Conservation (phyloP, 2,329 filamentous ascomycete species). For the Fusarium albosuccineum region DNA sequence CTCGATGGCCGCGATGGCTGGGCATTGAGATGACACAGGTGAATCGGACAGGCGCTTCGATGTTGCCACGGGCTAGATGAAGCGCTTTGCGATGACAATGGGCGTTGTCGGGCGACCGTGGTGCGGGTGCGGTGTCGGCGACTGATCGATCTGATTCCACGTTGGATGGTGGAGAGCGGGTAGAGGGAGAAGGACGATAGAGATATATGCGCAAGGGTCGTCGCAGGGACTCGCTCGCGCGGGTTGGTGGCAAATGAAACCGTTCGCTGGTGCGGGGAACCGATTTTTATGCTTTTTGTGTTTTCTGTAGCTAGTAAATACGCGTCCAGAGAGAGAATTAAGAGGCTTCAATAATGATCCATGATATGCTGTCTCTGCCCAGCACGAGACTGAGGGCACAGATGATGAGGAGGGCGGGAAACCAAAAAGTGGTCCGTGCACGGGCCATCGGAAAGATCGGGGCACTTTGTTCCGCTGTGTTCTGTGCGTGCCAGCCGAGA, state of each 20-base stretch:
- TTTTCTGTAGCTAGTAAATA: slow-evolving; percentile 10
- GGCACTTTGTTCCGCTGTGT: slow-evolving; percentile 42
- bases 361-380: slow-evolving; percentile 36
- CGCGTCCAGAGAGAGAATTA: slow-evolving; percentile 15
- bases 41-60: neutral
- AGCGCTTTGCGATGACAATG: slow-evolving; percentile 4
- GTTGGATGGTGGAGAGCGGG: slow-evolving; percentile 36
- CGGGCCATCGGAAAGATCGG: slow-evolving; percentile 37
- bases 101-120: slow-evolving; percentile 15
- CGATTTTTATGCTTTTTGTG: neutral
- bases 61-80: slow-evolving; percentile 3
- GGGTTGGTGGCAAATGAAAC: neutral
- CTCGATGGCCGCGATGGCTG: slow-evolving; percentile 30
- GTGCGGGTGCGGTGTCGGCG: slow-evolving; percentile 29
- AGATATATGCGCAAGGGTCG: slow-evolving; percentile 24
- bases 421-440: slow-evolving; percentile 38
- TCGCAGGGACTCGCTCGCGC: slow-evolving; percentile 1
- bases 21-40: slow-evolving; percentile 36
- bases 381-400: slow-evolving; percentile 30
- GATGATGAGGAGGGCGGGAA: slow-evolving; percentile 29
- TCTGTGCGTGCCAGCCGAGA: neutral
- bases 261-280: neutral
- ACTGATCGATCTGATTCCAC: slow-evolving; percentile 30
- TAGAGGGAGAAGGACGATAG: slow-evolving; percentile 27
- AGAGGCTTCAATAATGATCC: slow-evolving; percentile 25